Evolutionary conservation across 2,329 filamentous ascomycete genomes (phyloP), one percentile per base, ranked within the genome.

Genomic region (Ophiobolus disseminans): DNA sequence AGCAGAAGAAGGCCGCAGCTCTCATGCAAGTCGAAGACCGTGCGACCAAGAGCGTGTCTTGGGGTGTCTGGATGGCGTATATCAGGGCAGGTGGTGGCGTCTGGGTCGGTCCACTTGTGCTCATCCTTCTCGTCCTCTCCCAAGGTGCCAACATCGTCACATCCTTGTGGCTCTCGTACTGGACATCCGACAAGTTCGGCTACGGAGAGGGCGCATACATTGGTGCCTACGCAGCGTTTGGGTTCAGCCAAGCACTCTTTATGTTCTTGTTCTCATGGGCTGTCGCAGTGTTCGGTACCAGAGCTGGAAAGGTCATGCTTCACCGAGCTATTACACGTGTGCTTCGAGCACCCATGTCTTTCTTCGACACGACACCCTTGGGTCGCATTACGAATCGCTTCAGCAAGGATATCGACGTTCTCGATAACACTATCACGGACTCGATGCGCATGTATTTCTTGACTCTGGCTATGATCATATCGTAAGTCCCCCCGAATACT

Each of bases 331-430:
- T 97, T 63, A 85, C 81, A 7, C 82, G 89, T 13, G 90, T 94
- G 1, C 71, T 88, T 7, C 78, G 85, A 37, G 85, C 86, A 3
- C 86, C 86, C 1, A 87, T 88, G 91, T 88, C 89, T 4, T 97
- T 97, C 76, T 97, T 97, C 75, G 94, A 99, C 65, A 97, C 94
- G 0, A 97, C 94, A 0, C 94, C 94, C 0, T 82, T 97, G 1
- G 94, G 94, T 16, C 88, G 93, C 28, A 97, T 97, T 70, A 96
- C 91, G 17, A 97, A 97, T 72, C 89, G 94, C 13, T 97, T 97
- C 75, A 95, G 91, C 23, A 88, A 93, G 60, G 94, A 99, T 66
- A 89, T 97, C 31, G 91, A 97, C 66, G 90, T 94, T 47, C 95
- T 97, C 91, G 94, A 97, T 75, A 96, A 96, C 72, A 90, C 86